Evolutionary conservation across 2,329 filamentous ascomycete genomes (phyloP), one percentile per base, ranked within the genome.

Genomic region (Trichophyton simii): DNA sequence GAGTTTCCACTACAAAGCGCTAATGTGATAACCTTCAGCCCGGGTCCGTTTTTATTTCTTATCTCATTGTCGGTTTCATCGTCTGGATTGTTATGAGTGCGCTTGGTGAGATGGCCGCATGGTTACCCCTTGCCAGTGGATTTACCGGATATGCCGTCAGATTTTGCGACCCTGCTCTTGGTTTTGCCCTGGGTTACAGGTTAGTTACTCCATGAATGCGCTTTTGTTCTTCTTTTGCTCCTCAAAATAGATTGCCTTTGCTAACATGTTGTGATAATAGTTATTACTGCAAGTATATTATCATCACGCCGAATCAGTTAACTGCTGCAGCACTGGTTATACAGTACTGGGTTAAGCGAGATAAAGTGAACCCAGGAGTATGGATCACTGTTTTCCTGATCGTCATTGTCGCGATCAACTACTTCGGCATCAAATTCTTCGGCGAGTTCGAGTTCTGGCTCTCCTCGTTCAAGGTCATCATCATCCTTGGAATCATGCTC

Each of bases 261-360:
- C 41, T 54, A 58, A 58, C 59, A 65, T 3, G 78, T 78, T 65
- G 78, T 78, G 41, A 78, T 60, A 78, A 0, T 63, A 76, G 73
- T 36, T 76, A 74, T 66, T 88, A 83, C 82, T 82, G 85, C 75
- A 91, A 83, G 71, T 94, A 94, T 72, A 88, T 94, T 71, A 91
- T 95, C 68, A 82, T 88, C 58, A 91, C 88, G 0, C 89, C 90
- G 0, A 94, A 94, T 69, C 89, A 95, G 71, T 77, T 95, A 44
- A 94, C 89, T 0, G 89, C 89, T 31, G 83, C 82, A n/a, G 83
- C 88, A 3, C 75, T 95, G 42, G 87, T 92, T 62, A 87, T 95
- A 62, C 83, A 87, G 66, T 91, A 85, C 68, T 95, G 90, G 89
- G 76, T 89, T 9, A 72, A 78, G 0, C 75, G 82, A 31, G 81